Percentiles rank a stretch among this genome's conserved stretches.
Evolutionary conservation across 2,329 filamentous ascomycete species (phyloP).

Genomic region (Herpomyces periplanetae): DNA sequence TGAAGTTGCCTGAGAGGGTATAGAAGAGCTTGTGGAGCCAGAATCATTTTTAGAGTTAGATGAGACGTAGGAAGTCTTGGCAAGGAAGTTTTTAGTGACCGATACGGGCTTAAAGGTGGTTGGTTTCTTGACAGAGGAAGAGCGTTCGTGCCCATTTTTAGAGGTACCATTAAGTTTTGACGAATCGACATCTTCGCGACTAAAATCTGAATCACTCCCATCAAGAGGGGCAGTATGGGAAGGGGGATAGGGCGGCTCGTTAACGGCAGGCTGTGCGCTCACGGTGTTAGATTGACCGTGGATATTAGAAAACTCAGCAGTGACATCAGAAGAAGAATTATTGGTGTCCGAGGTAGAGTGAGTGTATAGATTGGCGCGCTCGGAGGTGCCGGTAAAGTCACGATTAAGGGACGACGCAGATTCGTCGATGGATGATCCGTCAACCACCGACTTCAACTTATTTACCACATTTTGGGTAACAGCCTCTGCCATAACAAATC

Average conservation of each 20-base stretch:
- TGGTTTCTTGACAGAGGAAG: conserved; percentile 24
- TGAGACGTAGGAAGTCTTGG: conserved; percentile 15
- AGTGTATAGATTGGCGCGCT: conserved; percentile 13
- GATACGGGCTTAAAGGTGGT: conserved; percentile 48
- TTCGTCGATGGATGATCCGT: conserved; percentile 20
- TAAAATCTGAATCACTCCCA: conserved; percentile 31
- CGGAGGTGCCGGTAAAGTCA: conserved; percentile 8
- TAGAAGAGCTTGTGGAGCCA: conserved; percentile 8
- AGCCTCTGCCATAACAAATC: conserved; percentile 32
- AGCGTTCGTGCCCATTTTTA: conserved; percentile 18
- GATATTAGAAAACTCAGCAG: no score
- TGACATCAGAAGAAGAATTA: conserved; percentile 5
- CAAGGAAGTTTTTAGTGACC: conserved; percentile 49
- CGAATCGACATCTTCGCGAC: conserved; percentile 14
- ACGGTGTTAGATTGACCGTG: no score
- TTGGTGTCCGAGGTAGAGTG: conserved; percentile 8
- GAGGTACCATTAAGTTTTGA: conserved; percentile 16
- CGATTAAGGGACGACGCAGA: conserved; percentile 10
- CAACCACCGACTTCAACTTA: conserved; percentile 24
- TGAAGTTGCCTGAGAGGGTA: conserved; percentile 13
- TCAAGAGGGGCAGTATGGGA: conserved; percentile 23
- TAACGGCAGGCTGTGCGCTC: no score
- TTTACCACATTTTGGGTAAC: conserved; percentile 28
- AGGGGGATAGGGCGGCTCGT: conserved; percentile 17
- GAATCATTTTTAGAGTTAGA: conserved; percentile 7